phyloP scores from a whole-genome alignment of 106 monocot genomes.

The Dactylorhiza incarnata region DNA sequence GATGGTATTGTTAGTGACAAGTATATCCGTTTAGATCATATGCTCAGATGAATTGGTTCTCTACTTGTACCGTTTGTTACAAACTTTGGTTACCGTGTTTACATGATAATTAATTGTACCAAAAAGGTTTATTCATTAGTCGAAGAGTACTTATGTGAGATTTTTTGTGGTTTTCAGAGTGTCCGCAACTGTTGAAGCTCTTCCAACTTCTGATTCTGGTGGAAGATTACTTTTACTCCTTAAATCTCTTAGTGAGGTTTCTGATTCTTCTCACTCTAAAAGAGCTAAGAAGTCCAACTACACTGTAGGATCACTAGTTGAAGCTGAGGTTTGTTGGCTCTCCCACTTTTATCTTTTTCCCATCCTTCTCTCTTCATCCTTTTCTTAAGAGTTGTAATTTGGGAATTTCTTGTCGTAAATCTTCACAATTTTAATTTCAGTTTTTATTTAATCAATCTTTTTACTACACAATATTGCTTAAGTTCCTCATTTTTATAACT shows the following conservation, averaged over 20 bases:
- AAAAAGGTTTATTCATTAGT: background rate
- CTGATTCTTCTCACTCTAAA: slow-evolving; percentile 37
- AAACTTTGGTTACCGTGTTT: background rate
- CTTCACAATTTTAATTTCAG: background rate
- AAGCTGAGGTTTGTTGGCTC: slow-evolving; percentile 59
- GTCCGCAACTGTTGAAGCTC: slow-evolving; percentile 46
- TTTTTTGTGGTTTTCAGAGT: slow-evolving; percentile 33
- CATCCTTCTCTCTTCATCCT: background rate
- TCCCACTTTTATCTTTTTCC: background rate
- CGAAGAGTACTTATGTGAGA: background rate
- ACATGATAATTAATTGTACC: background rate
- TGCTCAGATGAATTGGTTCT: background rate
- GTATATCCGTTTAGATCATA: background rate
- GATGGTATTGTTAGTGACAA: background rate
- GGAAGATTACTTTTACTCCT: slow-evolving; percentile 65
- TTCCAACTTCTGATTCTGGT: slow-evolving; percentile 40
- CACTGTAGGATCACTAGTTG: slow-evolving; percentile 64
- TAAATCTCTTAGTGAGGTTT: slow-evolving; percentile 32
- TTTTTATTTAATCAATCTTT: background rate
- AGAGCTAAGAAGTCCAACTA: slow-evolving; percentile 50
- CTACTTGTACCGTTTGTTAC: background rate
- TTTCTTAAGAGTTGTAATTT: background rate
- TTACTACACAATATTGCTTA: background rate
- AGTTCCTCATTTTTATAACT: background rate
- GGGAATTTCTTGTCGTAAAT: background rate